Percentiles rank a stretch among this genome's conserved stretches.
phyloP scores from a whole-genome alignment of 768 basidiomycete species.

The Calvatia gigantea region DNA sequence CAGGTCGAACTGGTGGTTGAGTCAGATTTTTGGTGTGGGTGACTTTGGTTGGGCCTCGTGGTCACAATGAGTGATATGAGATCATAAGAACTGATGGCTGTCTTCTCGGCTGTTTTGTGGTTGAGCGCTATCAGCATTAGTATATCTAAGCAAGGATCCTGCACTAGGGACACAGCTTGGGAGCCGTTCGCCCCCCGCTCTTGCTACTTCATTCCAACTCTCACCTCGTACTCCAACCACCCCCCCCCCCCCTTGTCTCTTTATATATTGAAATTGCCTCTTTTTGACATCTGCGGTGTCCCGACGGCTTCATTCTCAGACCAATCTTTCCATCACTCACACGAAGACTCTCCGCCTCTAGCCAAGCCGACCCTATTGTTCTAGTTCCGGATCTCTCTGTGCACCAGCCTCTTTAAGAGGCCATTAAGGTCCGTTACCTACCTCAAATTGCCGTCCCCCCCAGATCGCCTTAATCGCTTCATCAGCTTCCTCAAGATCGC shows the following conservation, averaged over 20 bases:
- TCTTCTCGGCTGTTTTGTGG: constrained; percentile 1
- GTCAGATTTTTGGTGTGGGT: constrained; percentile 1
- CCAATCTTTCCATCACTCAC: constrained; percentile 4
- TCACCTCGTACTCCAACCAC: neutral
- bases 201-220: neutral
- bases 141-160: neutral
- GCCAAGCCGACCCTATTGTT: neutral
- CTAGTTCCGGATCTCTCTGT: constrained; percentile 2
- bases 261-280: neutral
- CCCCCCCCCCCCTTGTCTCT: neutral
- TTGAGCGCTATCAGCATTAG: neutral
- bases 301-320: constrained; percentile 1
- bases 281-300: constrained; percentile 1
- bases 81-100: neutral
- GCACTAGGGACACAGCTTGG: neutral
- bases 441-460: neutral
- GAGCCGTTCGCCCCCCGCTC: neutral
- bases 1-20: neutral
- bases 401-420: neutral
- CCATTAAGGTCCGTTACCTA: neutral
- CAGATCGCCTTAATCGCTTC: neutral
- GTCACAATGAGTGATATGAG: constrained; percentile 1
- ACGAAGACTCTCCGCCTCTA: neutral
- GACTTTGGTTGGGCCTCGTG: neutral
- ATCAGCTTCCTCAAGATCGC: neutral